A percentile compares a stretch with the other conserved stretches of the same genome.
Conservation (phyloP, 2,329 filamentous ascomycete genomes). For the Dothideomycetes sp. region DNA sequence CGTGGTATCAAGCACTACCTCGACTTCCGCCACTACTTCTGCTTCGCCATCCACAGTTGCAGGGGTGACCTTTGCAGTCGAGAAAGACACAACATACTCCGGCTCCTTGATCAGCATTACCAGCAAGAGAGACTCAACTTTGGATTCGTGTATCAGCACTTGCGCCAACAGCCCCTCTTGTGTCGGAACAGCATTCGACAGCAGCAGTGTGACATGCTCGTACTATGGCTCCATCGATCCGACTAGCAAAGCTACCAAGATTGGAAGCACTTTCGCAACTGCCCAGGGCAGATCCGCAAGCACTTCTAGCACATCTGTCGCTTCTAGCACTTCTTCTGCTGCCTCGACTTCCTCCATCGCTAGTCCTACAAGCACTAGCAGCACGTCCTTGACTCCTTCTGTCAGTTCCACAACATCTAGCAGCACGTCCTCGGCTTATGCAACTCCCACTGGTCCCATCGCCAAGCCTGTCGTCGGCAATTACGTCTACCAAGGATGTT, state of each 20-base stretch:
- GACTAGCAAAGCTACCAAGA: background rate
- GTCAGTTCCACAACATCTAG: background rate
- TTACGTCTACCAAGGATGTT: slow-evolving; percentile 22
- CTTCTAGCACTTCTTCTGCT: background rate
- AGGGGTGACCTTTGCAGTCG: slow-evolving; percentile 3
- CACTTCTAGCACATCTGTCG: background rate
- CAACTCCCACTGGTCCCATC: slow-evolving; percentile 2
- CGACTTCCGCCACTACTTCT: background rate
- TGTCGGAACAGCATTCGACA: slow-evolving; percentile 10
- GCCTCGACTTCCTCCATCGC: background rate
- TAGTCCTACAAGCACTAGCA: slow-evolving; percentile 1
- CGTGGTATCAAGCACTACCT: background rate
- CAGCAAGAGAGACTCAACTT: background rate
- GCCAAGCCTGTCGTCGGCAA: slow-evolving; percentile 19
- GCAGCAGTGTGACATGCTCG: background rate
- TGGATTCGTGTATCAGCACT: slow-evolving; percentile 1
- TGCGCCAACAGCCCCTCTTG: slow-evolving; percentile 6
- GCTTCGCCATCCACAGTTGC: background rate
- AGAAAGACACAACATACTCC: slow-evolving; percentile 7
- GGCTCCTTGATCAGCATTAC: background rate
- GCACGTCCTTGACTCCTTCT: too few species aligned
- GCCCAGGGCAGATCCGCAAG: background rate
- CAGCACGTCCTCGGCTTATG: background rate
- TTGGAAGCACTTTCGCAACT: slow-evolving; percentile 1
- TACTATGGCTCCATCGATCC: slow-evolving; percentile 1